These are phyloP conservation scores for Colletotrichum tabaci DNA, from an alignment of 2,329 filamentous ascomycete species.

Conservation along the genomic window DNA sequence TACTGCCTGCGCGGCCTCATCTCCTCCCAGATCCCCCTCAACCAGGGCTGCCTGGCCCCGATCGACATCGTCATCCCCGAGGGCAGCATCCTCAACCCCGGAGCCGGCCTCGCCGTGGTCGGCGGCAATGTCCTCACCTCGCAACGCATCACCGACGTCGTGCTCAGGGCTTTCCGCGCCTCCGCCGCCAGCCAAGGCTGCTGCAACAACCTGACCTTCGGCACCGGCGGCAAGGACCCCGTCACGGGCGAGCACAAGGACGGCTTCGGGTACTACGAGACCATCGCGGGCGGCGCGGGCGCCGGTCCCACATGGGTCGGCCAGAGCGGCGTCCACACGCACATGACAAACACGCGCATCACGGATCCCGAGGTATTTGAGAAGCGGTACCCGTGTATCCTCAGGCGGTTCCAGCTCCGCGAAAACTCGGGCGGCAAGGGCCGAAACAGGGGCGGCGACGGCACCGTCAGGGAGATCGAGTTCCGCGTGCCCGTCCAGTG, in stretches of 20 bases:
- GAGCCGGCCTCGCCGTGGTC: slow-evolving; percentile 83
- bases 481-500: slow-evolving; percentile 84
- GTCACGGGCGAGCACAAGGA: slow-evolving; percentile 63
- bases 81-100: slow-evolving; percentile 81
- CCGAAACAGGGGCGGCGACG: slow-evolving; percentile 80
- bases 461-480: slow-evolving; percentile 84
- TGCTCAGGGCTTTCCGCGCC: slow-evolving; percentile 84
- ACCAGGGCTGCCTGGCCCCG: slow-evolving; percentile 86
- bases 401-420: slow-evolving; percentile 79
- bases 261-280: slow-evolving; percentile 91
- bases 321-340: slow-evolving; percentile 82
- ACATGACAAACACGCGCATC: slow-evolving; percentile 91
- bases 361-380: slow-evolving; percentile 87
- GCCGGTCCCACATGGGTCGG: slow-evolving; percentile 82
- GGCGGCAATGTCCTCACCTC: slow-evolving; percentile 87
- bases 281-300: slow-evolving; percentile 83
- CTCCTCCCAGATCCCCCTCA: slow-evolving; percentile 85
- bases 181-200: slow-evolving; percentile 86
- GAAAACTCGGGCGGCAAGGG: slow-evolving; percentile 75
- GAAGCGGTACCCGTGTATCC: slow-evolving; percentile 79
- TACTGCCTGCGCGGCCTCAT: slow-evolving; percentile 88
- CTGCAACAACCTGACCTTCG: slow-evolving; percentile 89
- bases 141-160: slow-evolving; percentile 87
- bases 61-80: slow-evolving; percentile 82
- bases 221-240: slow-evolving; percentile 79